A percentile compares a stretch with the other conserved stretches of the same genome.
Conservation (phyloP, 495 filamentous ascomycete genomes). For the Zalerion maritima region DNA sequence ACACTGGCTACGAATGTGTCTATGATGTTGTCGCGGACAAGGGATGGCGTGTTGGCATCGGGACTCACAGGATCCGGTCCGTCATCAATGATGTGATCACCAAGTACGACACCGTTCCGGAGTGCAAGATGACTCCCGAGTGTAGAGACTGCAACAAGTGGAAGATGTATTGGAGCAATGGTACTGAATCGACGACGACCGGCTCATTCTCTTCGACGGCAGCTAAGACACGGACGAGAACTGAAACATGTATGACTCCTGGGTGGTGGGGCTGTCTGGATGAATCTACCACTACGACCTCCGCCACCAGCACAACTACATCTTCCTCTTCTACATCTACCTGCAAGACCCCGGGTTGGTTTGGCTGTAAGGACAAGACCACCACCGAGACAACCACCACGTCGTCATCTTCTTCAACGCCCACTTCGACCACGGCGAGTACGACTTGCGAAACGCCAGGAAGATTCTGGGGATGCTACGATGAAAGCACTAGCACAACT, state of each 20-base stretch:
- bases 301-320: constrained; percentile 29
- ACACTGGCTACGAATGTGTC: constrained; percentile 71
- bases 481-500: constrained; percentile 25
- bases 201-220: constrained; percentile 38
- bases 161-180: constrained; percentile 90
- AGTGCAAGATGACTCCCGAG: constrained; percentile 54
- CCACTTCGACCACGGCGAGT: constrained; percentile 14
- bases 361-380: constrained; percentile 45
- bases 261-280: constrained; percentile 70
- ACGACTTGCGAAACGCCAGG: constrained; percentile 39
- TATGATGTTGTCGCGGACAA: constrained; percentile 87
- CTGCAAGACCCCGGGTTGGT: constrained; percentile 58
- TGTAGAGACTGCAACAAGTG: constrained; percentile 85
- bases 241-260: constrained; percentile 76
- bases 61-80: constrained; percentile 68
- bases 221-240: constrained; percentile 51
- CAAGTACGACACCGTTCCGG: constrained; percentile 61
- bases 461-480: constrained; percentile 42
- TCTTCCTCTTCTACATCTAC: constrained; percentile 32
- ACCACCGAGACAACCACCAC: constrained; percentile 25
- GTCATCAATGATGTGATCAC: constrained; percentile 79
- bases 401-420: constrained; percentile 3
- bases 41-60: constrained; percentile 75
- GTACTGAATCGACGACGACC: constrained; percentile 58
- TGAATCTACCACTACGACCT: constrained; percentile 36